Conservation (phyloP, 768 basidiomycete species). For the Boletus bicolor region DNA sequence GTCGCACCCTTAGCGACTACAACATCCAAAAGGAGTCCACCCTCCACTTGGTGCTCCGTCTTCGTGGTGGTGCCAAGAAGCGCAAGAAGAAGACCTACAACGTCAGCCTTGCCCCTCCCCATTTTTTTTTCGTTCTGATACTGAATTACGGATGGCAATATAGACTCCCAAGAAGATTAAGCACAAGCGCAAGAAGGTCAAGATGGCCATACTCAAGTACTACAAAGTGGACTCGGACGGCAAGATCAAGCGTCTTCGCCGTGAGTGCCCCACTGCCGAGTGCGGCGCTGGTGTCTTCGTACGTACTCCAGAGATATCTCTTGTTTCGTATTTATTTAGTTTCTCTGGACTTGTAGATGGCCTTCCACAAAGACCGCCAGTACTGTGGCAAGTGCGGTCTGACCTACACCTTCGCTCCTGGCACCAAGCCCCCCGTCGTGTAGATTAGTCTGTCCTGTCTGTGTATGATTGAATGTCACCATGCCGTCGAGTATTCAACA, state of each 20-base stretch:
- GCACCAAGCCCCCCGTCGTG: conserved; percentile 71
- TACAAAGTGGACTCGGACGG: conserved; percentile 99
- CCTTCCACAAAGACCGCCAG: conserved; percentile 96
- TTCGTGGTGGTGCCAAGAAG: conserved; percentile 99
- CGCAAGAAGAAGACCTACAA: conserved; percentile 99
- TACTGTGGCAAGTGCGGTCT: conserved; percentile 95
- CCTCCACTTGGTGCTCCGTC: conserved; percentile 93
- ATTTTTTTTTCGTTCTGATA: not conserved
- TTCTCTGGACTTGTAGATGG: conserved; percentile 64
- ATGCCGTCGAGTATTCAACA: not conserved
- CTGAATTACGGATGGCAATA: conserved; percentile 2
- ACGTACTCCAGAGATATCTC: conserved; percentile 28
- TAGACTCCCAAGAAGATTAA: conserved; percentile 99
- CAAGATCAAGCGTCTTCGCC: conserved; percentile 98
- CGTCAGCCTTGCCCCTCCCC: conserved; percentile 44
- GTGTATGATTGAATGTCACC: conserved; percentile 11
- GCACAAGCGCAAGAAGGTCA: conserved; percentile 99
- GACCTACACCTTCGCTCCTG: conserved; percentile 82
- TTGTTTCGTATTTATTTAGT: not conserved
- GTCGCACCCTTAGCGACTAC: conserved; percentile 91
- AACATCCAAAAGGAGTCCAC: conserved; percentile 99
- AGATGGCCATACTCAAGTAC: conserved; percentile 99
- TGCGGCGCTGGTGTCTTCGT: conserved; percentile 87
- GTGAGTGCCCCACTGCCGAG: conserved; percentile 87
- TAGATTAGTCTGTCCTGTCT: conserved; percentile 34